phyloP scores from a whole-genome alignment of 2,329 filamentous ascomycete species.

The Aspergillus novoparasiticus region DNA sequence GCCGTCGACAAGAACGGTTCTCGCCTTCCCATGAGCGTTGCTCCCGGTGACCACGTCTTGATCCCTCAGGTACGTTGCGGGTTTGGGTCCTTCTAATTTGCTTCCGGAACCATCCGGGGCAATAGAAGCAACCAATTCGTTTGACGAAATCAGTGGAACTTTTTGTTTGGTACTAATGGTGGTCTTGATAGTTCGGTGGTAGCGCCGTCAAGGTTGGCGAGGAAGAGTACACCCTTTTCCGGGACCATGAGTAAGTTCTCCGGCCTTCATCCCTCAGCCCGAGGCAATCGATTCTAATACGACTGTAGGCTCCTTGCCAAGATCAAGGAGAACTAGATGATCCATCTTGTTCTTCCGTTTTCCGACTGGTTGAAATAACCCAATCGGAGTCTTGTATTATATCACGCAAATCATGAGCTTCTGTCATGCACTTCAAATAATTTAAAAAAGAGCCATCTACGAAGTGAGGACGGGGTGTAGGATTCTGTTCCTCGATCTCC shows the following conservation, averaged over 20 bases:
- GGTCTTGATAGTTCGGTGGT: slow-evolving; percentile 72
- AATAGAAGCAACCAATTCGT: background rate
- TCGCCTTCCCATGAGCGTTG: slow-evolving; percentile 80
- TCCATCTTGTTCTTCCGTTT: slow-evolving; percentile 21
- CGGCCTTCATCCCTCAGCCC: background rate
- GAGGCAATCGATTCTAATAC: slow-evolving; percentile 19
- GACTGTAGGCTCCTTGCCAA: slow-evolving; percentile 83
- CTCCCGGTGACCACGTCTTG: slow-evolving; percentile 85
- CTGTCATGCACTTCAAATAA: slow-evolving; percentile 24
- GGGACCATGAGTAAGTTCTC: slow-evolving; percentile 88
- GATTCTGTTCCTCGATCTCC: slow-evolving; percentile 9
- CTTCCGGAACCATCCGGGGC: slow-evolving; percentile 12
- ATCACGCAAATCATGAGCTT: slow-evolving; percentile 35
- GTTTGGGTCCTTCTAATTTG: background rate
- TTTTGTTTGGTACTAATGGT: slow-evolving; percentile 23
- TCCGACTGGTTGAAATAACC: slow-evolving; percentile 21
- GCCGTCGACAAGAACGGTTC: slow-evolving; percentile 85
- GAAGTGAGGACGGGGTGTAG: slow-evolving; percentile 7
- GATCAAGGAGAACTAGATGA: slow-evolving; percentile 73
- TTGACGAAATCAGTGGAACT: background rate
- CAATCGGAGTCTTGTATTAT: slow-evolving; percentile 34
- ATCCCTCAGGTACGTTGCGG: slow-evolving; percentile 77
- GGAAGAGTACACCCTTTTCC: slow-evolving; percentile 93
- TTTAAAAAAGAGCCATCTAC: slow-evolving; percentile 21
- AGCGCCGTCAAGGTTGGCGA: slow-evolving; percentile 96